Percentiles rank a stretch among this genome's conserved stretches.
These are phyloP conservation scores for Ephemerocybe angulata DNA, from an alignment of 768 basidiomycete genomes.

Conservation along the genomic window DNA sequence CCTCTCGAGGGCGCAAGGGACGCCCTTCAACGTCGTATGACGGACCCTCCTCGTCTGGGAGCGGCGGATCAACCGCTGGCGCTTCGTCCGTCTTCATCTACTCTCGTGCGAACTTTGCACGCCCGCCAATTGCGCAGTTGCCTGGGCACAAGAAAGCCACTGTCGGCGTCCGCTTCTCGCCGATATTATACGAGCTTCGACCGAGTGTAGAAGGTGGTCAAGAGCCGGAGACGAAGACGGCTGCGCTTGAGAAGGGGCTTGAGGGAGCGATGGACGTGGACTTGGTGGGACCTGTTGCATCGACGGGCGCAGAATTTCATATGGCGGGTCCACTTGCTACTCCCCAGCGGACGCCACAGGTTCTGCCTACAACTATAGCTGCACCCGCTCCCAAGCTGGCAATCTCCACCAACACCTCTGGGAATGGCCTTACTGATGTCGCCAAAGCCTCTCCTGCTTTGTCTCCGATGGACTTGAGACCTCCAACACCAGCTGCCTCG, in stretches of 20 bases:
- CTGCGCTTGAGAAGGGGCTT: constrained; percentile 62
- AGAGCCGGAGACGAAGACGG: constrained; percentile 37
- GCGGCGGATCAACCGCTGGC: constrained; percentile 22
- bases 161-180: constrained; percentile 91
- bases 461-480: constrained; percentile 52
- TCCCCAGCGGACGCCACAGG: constrained; percentile 31
- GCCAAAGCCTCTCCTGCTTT: constrained; percentile 49
- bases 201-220: constrained; percentile 41
- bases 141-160: constrained; percentile 96
- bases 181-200: constrained; percentile 88
- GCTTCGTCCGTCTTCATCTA: constrained; percentile 82
- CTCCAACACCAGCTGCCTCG: constrained; percentile 59
- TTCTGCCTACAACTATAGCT: constrained; percentile 30
- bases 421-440: constrained; percentile 1
- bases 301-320: constrained; percentile 5
- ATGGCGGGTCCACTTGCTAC: constrained; percentile 21
- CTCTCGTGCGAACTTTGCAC: constrained; percentile 89
- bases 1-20: constrained; percentile 56
- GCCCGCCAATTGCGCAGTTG: constrained; percentile 89
- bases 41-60: constrained; percentile 14
- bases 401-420: constrained; percentile 21
- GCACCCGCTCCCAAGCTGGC: constrained; percentile 48
- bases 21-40: constrained; percentile 5
- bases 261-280: constrained; percentile 64
- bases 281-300: constrained; percentile 41